A percentile compares a stretch with the other conserved stretches of the same genome.
Conservation (phyloP, 176 grass and related monocot genomes). For the Zoysia japonica region DNA sequence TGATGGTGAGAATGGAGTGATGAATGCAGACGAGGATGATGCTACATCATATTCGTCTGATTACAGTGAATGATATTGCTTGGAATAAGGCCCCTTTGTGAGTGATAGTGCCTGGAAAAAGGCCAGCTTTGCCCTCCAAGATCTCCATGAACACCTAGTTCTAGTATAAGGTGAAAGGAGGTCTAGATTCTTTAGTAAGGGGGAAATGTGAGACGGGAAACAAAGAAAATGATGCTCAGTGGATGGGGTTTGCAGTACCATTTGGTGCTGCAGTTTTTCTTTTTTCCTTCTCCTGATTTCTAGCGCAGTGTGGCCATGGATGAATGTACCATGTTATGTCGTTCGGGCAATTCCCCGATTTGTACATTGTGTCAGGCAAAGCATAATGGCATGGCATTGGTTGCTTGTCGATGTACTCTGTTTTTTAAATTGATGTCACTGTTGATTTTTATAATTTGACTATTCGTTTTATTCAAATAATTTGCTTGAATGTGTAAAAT, state of each 20-base stretch:
- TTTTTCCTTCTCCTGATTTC: not conserved
- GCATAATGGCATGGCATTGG: conserved; percentile 32
- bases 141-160: not conserved
- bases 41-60: conserved; percentile 76
- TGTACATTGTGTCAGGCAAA: conserved; percentile 25
- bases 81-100: conserved; percentile 16
- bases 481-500: too few species aligned
- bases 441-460: too few species aligned
- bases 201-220: not conserved
- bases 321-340: conserved; percentile 17
- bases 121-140: not conserved
- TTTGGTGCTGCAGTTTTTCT: not conserved
- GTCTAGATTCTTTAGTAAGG: not conserved
- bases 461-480: too few species aligned
- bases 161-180: not conserved
- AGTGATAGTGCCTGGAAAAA: conserved; percentile 34
- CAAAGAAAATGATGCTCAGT: conserved; percentile 7
- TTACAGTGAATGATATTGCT: conserved; percentile 59
- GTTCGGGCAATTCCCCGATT: conserved; percentile 14
- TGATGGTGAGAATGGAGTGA: conserved; percentile 41
- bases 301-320: not conserved
- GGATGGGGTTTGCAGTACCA: not conserved
- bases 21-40: conserved; percentile 49
- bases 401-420: not conserved
- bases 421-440: too few species aligned